phyloP scores from a whole-genome alignment of 176 grass and related monocot genomes.

The Melocanna baccifera region DNA sequence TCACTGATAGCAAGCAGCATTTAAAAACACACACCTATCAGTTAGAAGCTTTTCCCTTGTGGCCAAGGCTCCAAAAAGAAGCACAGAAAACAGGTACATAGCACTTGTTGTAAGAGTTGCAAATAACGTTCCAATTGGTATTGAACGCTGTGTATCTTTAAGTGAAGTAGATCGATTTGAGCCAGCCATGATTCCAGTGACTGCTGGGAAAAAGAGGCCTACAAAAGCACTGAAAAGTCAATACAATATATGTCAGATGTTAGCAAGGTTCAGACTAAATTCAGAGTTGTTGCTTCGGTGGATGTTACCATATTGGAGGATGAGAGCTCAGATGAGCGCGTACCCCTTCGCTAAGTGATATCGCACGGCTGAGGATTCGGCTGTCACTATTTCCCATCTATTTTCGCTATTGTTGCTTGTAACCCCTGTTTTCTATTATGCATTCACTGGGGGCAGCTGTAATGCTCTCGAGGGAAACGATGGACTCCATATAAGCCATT shows the following conservation, averaged over 20 bases:
- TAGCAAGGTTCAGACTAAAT: too few species aligned
- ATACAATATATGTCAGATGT: constrained; percentile 36
- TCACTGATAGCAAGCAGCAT: not conserved
- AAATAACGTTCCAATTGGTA: constrained; percentile 86
- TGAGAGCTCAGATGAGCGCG: too few species aligned
- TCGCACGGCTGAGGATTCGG: too few species aligned
- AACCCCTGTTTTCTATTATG: too few species aligned
- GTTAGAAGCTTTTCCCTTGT: constrained; percentile 94
- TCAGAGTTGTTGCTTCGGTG: too few species aligned
- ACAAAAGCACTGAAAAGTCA: constrained; percentile 82
- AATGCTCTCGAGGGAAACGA: too few species aligned
- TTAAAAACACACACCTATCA: constrained; percentile 60
- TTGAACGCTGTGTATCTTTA: constrained; percentile 97
- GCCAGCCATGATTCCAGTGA: constrained; percentile 99
- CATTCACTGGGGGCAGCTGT: too few species aligned
- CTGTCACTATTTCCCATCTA: too few species aligned
- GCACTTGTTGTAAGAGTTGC: constrained; percentile 81
- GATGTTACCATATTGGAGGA: too few species aligned
- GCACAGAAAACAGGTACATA: constrained; percentile 81
- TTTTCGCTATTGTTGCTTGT: too few species aligned
- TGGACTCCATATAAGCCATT: too few species aligned
- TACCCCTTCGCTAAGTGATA: too few species aligned
- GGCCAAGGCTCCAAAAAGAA: constrained; percentile 88
- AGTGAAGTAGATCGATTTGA: constrained; percentile 94
- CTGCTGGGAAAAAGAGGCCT: constrained; percentile 95